Evolutionary conservation across 768 basidiomycete genomes (phyloP).

Genomic region (Leccinellum rugosiceps): DNA sequence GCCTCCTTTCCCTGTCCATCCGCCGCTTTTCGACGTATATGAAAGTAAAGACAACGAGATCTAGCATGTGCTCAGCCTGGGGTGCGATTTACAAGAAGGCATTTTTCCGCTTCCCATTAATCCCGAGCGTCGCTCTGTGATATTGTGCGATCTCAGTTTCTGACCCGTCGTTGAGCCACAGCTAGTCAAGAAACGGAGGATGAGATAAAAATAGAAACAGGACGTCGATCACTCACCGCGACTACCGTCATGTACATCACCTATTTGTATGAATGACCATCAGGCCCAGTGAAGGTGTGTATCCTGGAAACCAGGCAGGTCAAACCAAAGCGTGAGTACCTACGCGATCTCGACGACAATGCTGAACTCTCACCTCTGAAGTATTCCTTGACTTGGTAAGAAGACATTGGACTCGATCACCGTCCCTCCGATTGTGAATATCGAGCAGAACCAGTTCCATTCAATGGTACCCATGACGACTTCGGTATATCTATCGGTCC

Average conservation of each 20-base stretch:
- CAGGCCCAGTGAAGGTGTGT: conserved; percentile 30
- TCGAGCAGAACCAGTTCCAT: conserved; percentile 30
- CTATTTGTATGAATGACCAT: conserved; percentile 34
- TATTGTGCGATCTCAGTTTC: conserved; percentile 15
- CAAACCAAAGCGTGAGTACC: no score
- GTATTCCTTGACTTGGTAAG: conserved; percentile 18
- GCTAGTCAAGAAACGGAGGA: not conserved
- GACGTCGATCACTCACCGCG: conserved; percentile 4
- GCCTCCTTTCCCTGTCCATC: conserved; percentile 27
- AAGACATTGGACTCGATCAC: conserved; percentile 26
- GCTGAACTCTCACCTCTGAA: conserved; percentile 10
- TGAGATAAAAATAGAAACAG: not conserved
- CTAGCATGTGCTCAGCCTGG: conserved; percentile 23
- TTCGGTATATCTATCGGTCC: conserved; percentile 19
- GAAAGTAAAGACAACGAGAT: conserved; percentile 28
- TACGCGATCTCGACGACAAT: no score
- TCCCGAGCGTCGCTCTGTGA: conserved; percentile 23
- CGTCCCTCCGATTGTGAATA: conserved; percentile 27
- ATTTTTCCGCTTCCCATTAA: conserved; percentile 19
- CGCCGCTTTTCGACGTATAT: conserved; percentile 31
- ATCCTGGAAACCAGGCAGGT: not conserved
- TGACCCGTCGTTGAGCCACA: conserved; percentile 19
- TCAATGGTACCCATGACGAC: conserved; percentile 30
- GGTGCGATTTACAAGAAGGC: conserved; percentile 22
- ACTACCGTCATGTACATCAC: conserved; percentile 12